Evolutionary conservation across 2,329 filamentous ascomycete species (phyloP), one percentile per base, ranked within the genome.

Genomic region (Nemania bipapillata): DNA sequence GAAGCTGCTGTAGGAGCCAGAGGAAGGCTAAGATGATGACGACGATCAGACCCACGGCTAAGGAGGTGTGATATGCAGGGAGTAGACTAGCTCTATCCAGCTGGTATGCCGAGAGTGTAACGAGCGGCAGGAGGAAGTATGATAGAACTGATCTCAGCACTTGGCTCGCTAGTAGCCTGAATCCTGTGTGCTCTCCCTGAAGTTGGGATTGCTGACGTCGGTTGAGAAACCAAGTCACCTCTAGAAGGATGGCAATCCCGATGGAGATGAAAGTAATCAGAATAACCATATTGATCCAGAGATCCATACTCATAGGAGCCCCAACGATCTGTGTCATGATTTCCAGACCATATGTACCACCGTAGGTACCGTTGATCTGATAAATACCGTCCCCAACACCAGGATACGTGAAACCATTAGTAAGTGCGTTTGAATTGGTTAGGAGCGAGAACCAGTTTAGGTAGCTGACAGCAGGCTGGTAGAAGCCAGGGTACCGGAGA

Each of bases 211-310:
- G 92, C 26, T 91, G 87, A 1, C 89, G 91, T 71, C 90, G 86
- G 68, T 89, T 90, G 62, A 95, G 80, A 65, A 86, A 86, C 77
- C 98, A 98, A 26, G 89, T 92, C 40, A 91, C 74, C 78, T 97
- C 94, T 54, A 91, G 90, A 22, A 95, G 79, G 24, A 91, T 79
- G 22, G 93, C 84, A 12, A 92, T 87, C 59, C 83, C 84, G 45
- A 81, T 89, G 67, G 96, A 86, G 70, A 97, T 91, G 70, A 91
- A 90, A 9, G 95, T 85, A 20, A 98, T 86, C 91, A 94, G 98
- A 52, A 97, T 85, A 77, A 96, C 93, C 91, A 97, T 96, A 70
- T 93, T 93, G 1, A 93, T 91, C 96, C 96, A 99, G 22, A 97
- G 88, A 78, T 99, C 96, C 68, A 89, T 83, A 12, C 88, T 86